Conservation (phyloP, 2,329 filamentous ascomycete genomes). For the Neonectria hederae region DNA sequence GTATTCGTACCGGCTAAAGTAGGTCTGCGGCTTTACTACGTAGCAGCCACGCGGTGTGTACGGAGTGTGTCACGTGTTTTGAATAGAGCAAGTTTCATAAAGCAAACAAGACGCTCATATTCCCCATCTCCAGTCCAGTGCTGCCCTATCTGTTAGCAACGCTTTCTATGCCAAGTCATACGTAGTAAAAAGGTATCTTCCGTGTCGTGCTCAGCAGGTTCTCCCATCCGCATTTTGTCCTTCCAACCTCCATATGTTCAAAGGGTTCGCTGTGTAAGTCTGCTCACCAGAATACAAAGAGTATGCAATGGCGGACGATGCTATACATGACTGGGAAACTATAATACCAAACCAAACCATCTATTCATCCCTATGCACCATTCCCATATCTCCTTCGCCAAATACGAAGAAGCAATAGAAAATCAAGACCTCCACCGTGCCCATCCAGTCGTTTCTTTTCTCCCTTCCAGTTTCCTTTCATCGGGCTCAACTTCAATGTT, state of each 20-base stretch:
- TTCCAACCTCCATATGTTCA: not conserved
- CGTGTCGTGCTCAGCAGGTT: not conserved
- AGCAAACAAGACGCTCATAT: constrained; percentile 7
- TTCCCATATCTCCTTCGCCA: not conserved
- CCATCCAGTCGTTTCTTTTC: not conserved
- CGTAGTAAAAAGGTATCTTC: constrained; percentile 5
- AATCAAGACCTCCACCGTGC: constrained; percentile 1
- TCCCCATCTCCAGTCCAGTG: not conserved
- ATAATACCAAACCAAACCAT: constrained; percentile 4
- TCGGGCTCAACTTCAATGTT: not conserved
- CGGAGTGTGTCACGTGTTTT: not conserved
- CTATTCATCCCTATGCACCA: constrained; percentile 3
- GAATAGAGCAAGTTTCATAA: not conserved
- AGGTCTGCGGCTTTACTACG: not conserved
- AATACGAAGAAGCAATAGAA: not conserved
- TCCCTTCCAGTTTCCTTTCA: not conserved
- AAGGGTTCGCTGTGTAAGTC: not conserved
- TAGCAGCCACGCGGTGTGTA: not conserved
- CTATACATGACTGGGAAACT: constrained; percentile 4
- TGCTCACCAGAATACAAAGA: constrained; percentile 3
- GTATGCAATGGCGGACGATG: not conserved
- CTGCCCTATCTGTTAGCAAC: not conserved
- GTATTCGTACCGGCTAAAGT: not conserved
- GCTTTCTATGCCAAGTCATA: constrained; percentile 7
- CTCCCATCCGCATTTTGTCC: not conserved